Conservation (phyloP, 495 filamentous ascomycete species). For the Hypoxylon lienhwacheense region DNA sequence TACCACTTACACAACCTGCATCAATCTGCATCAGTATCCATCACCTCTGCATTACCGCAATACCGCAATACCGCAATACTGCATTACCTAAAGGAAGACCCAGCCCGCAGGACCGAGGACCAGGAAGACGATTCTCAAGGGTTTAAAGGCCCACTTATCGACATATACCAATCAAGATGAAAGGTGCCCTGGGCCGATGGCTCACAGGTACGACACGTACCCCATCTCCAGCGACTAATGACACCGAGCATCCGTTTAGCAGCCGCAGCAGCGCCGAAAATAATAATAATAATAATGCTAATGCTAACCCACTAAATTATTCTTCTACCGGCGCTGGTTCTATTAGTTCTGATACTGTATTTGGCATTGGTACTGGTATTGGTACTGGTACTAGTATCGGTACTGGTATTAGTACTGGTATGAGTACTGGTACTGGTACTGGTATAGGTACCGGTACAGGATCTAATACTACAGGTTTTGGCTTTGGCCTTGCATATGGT, state of each 20-base stretch:
- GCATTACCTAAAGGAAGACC: neutral
- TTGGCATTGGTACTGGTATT: neutral
- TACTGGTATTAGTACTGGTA: neutral
- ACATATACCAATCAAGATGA: conserved; percentile 38
- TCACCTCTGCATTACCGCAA: neutral
- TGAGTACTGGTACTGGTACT: neutral
- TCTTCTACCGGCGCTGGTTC: neutral
- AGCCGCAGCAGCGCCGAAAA: conserved; percentile 39
- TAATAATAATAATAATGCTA: conserved; percentile 34
- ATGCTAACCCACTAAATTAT: neutral
- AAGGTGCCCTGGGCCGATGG: conserved; percentile 37
- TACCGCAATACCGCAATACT: neutral
- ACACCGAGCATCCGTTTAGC: conserved; percentile 39
- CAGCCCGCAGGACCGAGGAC: conserved; percentile 32
- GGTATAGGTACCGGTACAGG: neutral
- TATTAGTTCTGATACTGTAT: neutral
- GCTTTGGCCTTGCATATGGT: conserved; percentile 16
- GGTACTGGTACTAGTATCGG: neutral
- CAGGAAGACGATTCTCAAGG: conserved; percentile 33
- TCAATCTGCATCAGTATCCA: too few relatives aligned
- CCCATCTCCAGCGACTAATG: conserved; percentile 37
- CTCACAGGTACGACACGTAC: conserved; percentile 38
- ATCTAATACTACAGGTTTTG: neutral
- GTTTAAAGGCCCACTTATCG: conserved; percentile 19
- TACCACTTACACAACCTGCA: too few relatives aligned